These are phyloP conservation scores for Taphrina flavorubra DNA, from an alignment of 1,139 yeast species.

Conservation along the genomic window DNA sequence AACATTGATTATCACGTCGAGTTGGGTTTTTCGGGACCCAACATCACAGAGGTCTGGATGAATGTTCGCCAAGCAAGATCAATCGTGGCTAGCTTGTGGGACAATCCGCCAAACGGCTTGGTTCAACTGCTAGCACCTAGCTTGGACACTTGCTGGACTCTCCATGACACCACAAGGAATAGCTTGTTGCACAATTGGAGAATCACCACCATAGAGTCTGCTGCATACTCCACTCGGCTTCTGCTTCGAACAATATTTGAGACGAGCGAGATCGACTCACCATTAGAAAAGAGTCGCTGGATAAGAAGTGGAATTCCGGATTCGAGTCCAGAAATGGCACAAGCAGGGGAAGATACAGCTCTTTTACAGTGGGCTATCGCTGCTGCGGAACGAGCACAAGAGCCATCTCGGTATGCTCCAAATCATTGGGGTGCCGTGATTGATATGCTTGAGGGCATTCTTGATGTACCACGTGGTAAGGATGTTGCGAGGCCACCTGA, in stretches of 20 bases:
- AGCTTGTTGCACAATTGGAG: slow-evolving; percentile 33
- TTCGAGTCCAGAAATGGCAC: background rate
- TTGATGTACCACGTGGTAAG: background rate
- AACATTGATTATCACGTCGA: slow-evolving; percentile 15
- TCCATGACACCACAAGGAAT: slow-evolving; percentile 22
- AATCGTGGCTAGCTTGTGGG: slow-evolving; percentile 20
- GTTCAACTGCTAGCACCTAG: slow-evolving; percentile 9
- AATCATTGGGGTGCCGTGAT: slow-evolving; percentile 6
- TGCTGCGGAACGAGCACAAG: slow-evolving; percentile 22
- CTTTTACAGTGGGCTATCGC: slow-evolving; percentile 13
- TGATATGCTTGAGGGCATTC: background rate
- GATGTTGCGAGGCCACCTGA: background rate
- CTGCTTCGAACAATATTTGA: slow-evolving; percentile 18
- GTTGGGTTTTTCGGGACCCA: slow-evolving; percentile 28
- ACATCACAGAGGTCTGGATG: slow-evolving; percentile 26
- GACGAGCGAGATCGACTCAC: background rate
- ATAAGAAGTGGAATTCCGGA: slow-evolving; percentile 19
- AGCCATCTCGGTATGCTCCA: background rate
- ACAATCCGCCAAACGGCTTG: background rate
- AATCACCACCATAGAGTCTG: background rate
- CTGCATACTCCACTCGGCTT: slow-evolving; percentile 21
- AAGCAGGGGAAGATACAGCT: background rate
- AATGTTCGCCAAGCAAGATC: slow-evolving; percentile 15
- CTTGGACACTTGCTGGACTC: slow-evolving; percentile 30
- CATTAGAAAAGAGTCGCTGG: slow-evolving; percentile 17